Evolutionary conservation across 805 yeast genomes (phyloP).

Genomic region (Saturnispora ahearnii): DNA sequence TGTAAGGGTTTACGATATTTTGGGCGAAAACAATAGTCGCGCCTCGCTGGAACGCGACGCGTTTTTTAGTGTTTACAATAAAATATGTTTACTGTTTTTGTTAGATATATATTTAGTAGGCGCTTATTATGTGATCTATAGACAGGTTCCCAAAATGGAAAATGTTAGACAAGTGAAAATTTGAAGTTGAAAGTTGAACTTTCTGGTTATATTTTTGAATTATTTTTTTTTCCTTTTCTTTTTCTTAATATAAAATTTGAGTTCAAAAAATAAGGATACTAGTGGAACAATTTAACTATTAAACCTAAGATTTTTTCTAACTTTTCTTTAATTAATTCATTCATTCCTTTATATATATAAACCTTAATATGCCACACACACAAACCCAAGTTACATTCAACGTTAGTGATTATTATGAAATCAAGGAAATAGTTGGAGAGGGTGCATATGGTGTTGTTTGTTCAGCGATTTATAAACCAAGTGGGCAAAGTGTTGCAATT

Average conservation of each 20-base stretch:
- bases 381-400: slow-evolving; percentile 49
- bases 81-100: too few relatives aligned
- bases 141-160: too few relatives aligned
- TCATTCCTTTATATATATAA: not conserved
- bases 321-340: not conserved
- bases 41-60: not conserved
- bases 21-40: not conserved
- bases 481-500: slow-evolving; percentile 86
- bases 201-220: too few relatives aligned
- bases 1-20: not conserved
- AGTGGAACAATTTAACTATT: too few relatives aligned
- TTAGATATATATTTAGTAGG: too few relatives aligned
- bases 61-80: too few relatives aligned
- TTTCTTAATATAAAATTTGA: not conserved
- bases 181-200: too few relatives aligned
- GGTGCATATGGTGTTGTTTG: slow-evolving; percentile 96
- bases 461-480: slow-evolving; percentile 78
- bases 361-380: not conserved
- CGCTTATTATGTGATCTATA: too few relatives aligned
- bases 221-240: not conserved
- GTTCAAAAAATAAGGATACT: not conserved
- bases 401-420: slow-evolving; percentile 79
- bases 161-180: too few relatives aligned
- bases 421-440: slow-evolving; percentile 80
- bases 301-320: too few relatives aligned